Evolutionary conservation across 2,329 filamentous ascomycete species (phyloP).

Genomic region (Peltaster fructicola): DNA sequence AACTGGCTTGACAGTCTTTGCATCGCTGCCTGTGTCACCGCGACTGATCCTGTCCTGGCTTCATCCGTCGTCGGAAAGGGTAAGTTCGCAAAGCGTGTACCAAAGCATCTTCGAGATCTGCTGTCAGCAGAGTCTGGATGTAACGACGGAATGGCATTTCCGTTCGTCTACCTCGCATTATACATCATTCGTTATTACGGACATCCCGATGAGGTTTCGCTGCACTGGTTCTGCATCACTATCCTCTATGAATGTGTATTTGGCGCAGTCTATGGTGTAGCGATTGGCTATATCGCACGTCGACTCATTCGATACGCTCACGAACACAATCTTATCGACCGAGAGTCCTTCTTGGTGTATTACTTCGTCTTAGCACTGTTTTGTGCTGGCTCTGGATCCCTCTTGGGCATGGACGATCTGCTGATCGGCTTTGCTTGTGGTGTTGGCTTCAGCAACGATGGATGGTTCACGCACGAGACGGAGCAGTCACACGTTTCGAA

Average conservation of each 20-base stretch:
- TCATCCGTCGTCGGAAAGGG: constrained; percentile 97
- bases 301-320: constrained; percentile 83
- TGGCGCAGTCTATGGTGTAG: constrained; percentile 73
- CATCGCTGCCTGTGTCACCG: constrained; percentile 83
- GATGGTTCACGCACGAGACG: constrained; percentile 96
- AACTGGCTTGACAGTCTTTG: constrained; percentile 81
- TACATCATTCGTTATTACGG: constrained; percentile 75
- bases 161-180: constrained; percentile 82
- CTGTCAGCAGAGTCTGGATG: constrained; percentile 94
- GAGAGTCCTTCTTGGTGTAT: constrained; percentile 95
- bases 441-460: constrained; percentile 98
- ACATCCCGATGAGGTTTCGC: constrained; percentile 49
- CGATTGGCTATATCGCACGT: constrained; percentile 74
- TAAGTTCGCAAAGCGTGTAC: constrained; percentile 93
- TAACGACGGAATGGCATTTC: constrained; percentile 99
- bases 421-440: constrained; percentile 88
- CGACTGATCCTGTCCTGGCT: constrained; percentile 88
- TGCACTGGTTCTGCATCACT: constrained; percentile 77
- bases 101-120: constrained; percentile 89
- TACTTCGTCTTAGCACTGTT: constrained; percentile 96
- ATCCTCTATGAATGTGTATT: constrained; percentile 93
- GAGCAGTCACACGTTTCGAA: constrained; percentile 98
- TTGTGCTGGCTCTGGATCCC: constrained; percentile 80
- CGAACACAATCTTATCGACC: constrained; percentile 68
- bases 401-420: constrained; percentile 82